A percentile compares a stretch with the other conserved stretches of the same genome.
phyloP scores from a whole-genome alignment of 108 stramenopile genomes.

The Mediolabrus comicus region DNA sequence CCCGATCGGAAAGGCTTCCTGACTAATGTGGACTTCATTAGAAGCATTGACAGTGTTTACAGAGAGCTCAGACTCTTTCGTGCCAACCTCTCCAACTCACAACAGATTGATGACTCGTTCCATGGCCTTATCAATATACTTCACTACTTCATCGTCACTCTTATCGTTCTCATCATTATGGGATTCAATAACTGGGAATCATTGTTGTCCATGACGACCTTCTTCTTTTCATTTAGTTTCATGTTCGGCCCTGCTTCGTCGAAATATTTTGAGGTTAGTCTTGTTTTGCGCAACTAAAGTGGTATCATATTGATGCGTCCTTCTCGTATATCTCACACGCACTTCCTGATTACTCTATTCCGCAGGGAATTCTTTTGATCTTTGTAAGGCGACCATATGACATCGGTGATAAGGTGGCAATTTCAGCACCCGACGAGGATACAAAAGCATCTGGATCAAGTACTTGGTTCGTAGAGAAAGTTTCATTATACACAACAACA shows the following conservation, averaged over 20 bases:
- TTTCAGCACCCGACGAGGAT: slow-evolving; percentile 40
- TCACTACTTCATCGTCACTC: slow-evolving; percentile 46
- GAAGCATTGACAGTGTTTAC: slow-evolving; percentile 52
- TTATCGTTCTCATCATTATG: slow-evolving; percentile 48
- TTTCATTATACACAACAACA: slow-evolving; percentile 54
- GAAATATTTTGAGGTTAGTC: slow-evolving; percentile 63
- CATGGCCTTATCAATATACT: slow-evolving; percentile 57
- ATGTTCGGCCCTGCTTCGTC: slow-evolving; percentile 60
- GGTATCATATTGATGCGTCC: too few relatives aligned
- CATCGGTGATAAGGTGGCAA: slow-evolving; percentile 66
- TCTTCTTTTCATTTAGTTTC: slow-evolving; percentile 57
- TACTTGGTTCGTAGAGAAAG: slow-evolving; percentile 49
- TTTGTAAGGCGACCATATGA: slow-evolving; percentile 63
- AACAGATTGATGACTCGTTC: slow-evolving; percentile 53
- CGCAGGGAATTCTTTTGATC: slow-evolving; percentile 64
- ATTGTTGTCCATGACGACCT: slow-evolving; percentile 47
- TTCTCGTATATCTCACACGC: too few relatives aligned
- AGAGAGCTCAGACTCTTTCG: slow-evolving; percentile 54
- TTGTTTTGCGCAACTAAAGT: slow-evolving; percentile 10
- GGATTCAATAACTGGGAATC: slow-evolving; percentile 47
- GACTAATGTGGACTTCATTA: slow-evolving; percentile 37
- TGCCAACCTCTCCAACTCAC: slow-evolving; percentile 42
- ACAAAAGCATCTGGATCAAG: slow-evolving; percentile 45
- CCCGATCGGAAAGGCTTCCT: slow-evolving; percentile 62
- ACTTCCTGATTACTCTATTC: too few relatives aligned